A percentile compares a stretch with the other conserved stretches of the same genome.
phyloP scores from a whole-genome alignment of 345 rosid species.

The Populus simonii region DNA sequence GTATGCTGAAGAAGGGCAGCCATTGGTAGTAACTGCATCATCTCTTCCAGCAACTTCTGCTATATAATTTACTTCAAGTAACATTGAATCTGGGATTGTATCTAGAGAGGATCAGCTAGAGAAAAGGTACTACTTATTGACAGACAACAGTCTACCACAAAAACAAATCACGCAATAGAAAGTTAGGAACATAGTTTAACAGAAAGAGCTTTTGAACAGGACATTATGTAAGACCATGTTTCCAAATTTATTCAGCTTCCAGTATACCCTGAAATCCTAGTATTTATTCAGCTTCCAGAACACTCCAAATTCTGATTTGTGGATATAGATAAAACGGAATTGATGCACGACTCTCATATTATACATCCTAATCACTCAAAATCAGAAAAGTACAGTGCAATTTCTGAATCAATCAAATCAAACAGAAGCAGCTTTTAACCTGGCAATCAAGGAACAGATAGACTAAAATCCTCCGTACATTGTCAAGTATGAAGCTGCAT shows the following conservation, averaged over 20 bases:
- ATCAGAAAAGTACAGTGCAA: neutral
- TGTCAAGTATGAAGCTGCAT: neutral
- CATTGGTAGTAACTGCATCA: constrained; percentile 37
- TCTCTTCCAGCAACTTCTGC: constrained; percentile 37
- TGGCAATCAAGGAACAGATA: neutral
- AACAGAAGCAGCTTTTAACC: neutral
- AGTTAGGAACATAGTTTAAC: neutral
- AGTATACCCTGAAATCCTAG: neutral
- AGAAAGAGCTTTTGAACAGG: neutral
- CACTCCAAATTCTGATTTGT: neutral
- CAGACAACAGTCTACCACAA: neutral
- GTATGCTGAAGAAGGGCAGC: constrained; percentile 47
- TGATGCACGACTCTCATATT: neutral
- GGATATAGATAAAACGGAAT: neutral
- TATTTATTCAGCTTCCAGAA: neutral
- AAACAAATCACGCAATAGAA: neutral
- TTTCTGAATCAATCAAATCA: neutral
- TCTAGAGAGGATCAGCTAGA: constrained; percentile 26
- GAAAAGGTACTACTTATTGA: neutral
- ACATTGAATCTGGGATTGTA: constrained; percentile 39
- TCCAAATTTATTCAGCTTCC: neutral
- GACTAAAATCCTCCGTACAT: neutral
- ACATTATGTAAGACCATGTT: neutral
- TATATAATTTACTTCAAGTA: constrained; percentile 27
- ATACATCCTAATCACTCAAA: neutral